Conservation (phyloP, 345 rosid genomes). For the Salix dunnii region DNA sequence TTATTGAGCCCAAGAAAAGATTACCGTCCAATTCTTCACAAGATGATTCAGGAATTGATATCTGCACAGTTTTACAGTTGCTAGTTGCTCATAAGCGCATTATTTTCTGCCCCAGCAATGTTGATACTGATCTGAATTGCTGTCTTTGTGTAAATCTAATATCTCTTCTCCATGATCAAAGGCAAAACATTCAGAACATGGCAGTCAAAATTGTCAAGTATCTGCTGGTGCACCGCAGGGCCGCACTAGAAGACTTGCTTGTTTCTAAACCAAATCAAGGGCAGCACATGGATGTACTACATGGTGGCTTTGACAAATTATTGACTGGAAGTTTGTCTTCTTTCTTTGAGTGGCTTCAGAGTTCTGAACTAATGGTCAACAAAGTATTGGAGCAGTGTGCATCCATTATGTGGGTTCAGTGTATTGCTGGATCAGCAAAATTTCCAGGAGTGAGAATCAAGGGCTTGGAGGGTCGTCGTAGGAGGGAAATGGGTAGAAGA, state of each 20-base stretch:
- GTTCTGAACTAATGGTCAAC: constrained; percentile 70
- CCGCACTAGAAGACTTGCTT: constrained; percentile 84
- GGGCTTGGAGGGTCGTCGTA: constrained; percentile 89
- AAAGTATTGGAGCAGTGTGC: constrained; percentile 96
- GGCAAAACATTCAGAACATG: constrained; percentile 75
- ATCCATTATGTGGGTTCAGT: constrained; percentile 93
- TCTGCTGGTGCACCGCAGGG: constrained; percentile 84
- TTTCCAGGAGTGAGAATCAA: constrained; percentile 96
- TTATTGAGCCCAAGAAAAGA: constrained; percentile 63
- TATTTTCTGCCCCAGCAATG: constrained; percentile 91
- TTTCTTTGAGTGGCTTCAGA: constrained; percentile 84
- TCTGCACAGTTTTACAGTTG: constrained; percentile 78
- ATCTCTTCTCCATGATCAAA: constrained; percentile 73
- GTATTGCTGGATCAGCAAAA: constrained; percentile 85
- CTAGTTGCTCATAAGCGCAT: constrained; percentile 86
- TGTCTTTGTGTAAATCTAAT: constrained; percentile 85
- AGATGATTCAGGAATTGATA: constrained; percentile 75
- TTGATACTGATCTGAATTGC: constrained; percentile 89
- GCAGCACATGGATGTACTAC: constrained; percentile 69
- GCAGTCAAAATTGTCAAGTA: constrained; percentile 83
- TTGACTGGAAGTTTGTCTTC: constrained; percentile 68
- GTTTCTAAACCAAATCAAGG: constrained; percentile 89
- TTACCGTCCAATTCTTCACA: constrained; percentile 39
- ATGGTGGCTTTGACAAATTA: constrained; percentile 92
- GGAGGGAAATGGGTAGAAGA: constrained; percentile 89